phyloP scores from a whole-genome alignment of 2,329 filamentous ascomycete species.

The Colletotrichum truncatum region DNA sequence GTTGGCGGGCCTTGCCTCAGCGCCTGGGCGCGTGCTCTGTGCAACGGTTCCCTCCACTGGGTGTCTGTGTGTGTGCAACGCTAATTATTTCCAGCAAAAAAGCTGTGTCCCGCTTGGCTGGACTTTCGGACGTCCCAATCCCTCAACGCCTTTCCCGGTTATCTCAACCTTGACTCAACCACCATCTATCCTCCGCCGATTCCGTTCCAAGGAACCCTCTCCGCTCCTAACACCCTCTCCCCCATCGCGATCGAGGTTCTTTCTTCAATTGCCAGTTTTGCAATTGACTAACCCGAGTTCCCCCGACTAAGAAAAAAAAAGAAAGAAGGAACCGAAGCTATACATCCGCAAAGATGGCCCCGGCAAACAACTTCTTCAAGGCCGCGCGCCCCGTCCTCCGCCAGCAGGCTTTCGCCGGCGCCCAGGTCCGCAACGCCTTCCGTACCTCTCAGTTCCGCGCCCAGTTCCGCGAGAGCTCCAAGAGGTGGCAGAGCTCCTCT shows the following conservation, averaged over 20 bases:
- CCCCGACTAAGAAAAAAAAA: neutral
- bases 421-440: slow-evolving; percentile 66
- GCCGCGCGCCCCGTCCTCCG: slow-evolving; percentile 65
- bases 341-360: slow-evolving; percentile 45
- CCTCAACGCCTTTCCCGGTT: slow-evolving; percentile 16
- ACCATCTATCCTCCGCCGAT: slow-evolving; percentile 8
- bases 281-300: neutral
- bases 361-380: slow-evolving; percentile 60
- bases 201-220: slow-evolving; percentile 4
- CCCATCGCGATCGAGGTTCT: neutral
- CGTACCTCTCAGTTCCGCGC: slow-evolving; percentile 51
- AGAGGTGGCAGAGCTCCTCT: slow-evolving; percentile 78
- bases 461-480: slow-evolving; percentile 51
- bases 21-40: slow-evolving; percentile 5
- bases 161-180: slow-evolving; percentile 28
- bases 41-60: neutral
- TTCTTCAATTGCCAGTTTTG: neutral
- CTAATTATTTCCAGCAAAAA: slow-evolving; percentile 9
- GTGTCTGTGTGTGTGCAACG: neutral
- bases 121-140: slow-evolving; percentile 25
- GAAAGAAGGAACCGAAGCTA: neutral
- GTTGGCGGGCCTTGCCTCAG: neutral
- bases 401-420: slow-evolving; percentile 59
- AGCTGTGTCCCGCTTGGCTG: slow-evolving; percentile 14
- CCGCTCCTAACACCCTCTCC: slow-evolving; percentile 10